Percentiles rank a stretch among this genome's conserved stretches.
Conservation (phyloP, 495 filamentous ascomycete species). For the Lentithecium fluviatile region DNA sequence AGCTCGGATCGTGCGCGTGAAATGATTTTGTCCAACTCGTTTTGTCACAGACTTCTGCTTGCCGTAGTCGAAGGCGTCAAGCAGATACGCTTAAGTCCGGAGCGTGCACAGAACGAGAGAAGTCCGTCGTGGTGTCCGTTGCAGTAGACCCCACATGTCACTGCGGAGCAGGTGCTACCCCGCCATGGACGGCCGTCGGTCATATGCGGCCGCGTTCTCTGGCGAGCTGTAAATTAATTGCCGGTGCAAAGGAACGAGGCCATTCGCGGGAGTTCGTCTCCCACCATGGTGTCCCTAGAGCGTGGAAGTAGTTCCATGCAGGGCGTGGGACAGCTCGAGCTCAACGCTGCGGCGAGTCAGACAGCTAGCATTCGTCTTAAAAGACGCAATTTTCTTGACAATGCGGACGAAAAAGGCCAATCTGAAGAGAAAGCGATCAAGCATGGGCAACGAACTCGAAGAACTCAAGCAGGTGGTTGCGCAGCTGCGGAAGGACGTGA, state of each 20-base stretch:
- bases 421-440: background rate
- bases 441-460: slow-evolving; percentile 46
- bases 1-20: too few relatives aligned
- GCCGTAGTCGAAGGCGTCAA: too few relatives aligned
- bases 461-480: slow-evolving; percentile 48
- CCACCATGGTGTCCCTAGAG: background rate
- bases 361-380: background rate
- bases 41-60: too few relatives aligned
- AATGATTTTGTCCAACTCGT: too few relatives aligned
- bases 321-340: background rate
- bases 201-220: slow-evolving; percentile 9
- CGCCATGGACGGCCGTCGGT: slow-evolving; percentile 12
- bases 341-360: too few relatives aligned
- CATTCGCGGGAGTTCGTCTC: slow-evolving; percentile 16
- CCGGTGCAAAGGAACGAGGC: slow-evolving; percentile 11
- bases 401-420: background rate
- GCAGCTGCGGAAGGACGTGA: slow-evolving; percentile 43
- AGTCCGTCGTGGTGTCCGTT: background rate
- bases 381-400: background rate
- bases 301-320: slow-evolving; percentile 1
- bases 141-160: slow-evolving; percentile 24
- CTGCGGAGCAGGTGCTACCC: slow-evolving; percentile 10
- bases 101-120: background rate
- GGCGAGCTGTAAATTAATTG: slow-evolving; percentile 12
- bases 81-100: too few relatives aligned